Conservation (phyloP, 345 rosid species). For the Pelargonium nanum region DNA sequence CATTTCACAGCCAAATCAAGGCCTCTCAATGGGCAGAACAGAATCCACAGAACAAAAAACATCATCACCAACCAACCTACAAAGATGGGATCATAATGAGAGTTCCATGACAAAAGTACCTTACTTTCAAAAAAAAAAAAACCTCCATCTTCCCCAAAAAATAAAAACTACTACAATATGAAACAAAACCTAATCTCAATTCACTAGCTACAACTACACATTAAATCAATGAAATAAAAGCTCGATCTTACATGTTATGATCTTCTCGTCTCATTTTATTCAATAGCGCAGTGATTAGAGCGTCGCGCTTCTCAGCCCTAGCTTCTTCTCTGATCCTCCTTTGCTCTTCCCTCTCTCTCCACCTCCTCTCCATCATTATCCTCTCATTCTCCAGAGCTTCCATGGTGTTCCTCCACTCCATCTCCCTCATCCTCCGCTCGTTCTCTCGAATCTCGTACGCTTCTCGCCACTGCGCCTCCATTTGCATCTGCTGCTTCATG, state of each 20-base stretch:
- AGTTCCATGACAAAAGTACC: background rate
- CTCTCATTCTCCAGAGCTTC: slow-evolving; percentile 79
- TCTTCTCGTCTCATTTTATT: slow-evolving; percentile 60
- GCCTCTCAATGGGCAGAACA: background rate
- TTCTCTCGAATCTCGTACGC: slow-evolving; percentile 61
- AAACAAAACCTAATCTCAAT: background rate
- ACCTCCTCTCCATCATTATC: slow-evolving; percentile 63
- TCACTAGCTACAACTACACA: slow-evolving; percentile 7
- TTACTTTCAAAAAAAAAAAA: no score
- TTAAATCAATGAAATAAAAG: slow-evolving; percentile 1
- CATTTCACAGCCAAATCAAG: background rate
- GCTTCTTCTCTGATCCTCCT: slow-evolving; percentile 75
- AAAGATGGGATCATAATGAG: background rate
- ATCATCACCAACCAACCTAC: background rate
- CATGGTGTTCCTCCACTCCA: slow-evolving; percentile 86
- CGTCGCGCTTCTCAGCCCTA: slow-evolving; percentile 91
- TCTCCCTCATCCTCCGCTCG: slow-evolving; percentile 67
- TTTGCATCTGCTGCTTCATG: slow-evolving; percentile 69
- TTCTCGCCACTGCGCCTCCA: slow-evolving; percentile 87
- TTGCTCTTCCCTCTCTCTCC: slow-evolving; percentile 93
- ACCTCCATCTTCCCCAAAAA: no score
- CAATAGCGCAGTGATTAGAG: slow-evolving; percentile 63
- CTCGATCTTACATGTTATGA: slow-evolving; percentile 9
- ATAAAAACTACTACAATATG: no score
- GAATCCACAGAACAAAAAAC: background rate